Conservation (phyloP, 2,329 filamentous ascomycete species). For the Chaetothyriales sp. region DNA sequence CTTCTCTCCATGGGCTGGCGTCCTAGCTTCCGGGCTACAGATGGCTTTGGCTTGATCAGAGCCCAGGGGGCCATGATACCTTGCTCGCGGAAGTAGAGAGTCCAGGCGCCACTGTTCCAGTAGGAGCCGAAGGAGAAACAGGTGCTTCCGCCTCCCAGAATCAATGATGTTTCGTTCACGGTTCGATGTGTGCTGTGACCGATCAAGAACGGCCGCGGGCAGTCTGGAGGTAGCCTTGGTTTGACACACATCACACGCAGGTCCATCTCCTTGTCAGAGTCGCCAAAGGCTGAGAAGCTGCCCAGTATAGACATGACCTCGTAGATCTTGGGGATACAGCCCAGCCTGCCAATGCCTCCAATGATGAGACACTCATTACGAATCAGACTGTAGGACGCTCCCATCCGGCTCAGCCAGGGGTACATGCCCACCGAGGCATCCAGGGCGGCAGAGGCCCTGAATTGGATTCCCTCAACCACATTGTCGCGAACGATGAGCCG, state of each 20-base stretch:
- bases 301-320: constrained; percentile 37
- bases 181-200: constrained; percentile 46
- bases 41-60: constrained; percentile 14
- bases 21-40: constrained; percentile 4
- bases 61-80: constrained; percentile 21
- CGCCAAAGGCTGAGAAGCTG: constrained; percentile 12
- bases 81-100: constrained; percentile 24
- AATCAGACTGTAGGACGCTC: constrained; percentile 36
- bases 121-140: constrained; percentile 84
- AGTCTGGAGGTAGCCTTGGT: constrained; percentile 18
- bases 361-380: constrained; percentile 34
- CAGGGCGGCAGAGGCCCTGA: constrained; percentile 11
- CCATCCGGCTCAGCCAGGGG: constrained; percentile 30
- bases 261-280: constrained; percentile 15
- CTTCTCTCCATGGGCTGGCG: neutral
- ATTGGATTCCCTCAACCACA: constrained; percentile 21
- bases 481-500: constrained; percentile 30
- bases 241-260: constrained; percentile 18
- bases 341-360: constrained; percentile 34
- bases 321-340: constrained; percentile 27
- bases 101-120: constrained; percentile 54
- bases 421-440: constrained; percentile 19
- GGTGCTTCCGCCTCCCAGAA: constrained; percentile 67
- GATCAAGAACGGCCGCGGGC: constrained; percentile 51
- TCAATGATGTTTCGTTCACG: constrained; percentile 37